Conservation (phyloP, 1,139 yeast genomes). For the Tardiomyces blankii region DNA sequence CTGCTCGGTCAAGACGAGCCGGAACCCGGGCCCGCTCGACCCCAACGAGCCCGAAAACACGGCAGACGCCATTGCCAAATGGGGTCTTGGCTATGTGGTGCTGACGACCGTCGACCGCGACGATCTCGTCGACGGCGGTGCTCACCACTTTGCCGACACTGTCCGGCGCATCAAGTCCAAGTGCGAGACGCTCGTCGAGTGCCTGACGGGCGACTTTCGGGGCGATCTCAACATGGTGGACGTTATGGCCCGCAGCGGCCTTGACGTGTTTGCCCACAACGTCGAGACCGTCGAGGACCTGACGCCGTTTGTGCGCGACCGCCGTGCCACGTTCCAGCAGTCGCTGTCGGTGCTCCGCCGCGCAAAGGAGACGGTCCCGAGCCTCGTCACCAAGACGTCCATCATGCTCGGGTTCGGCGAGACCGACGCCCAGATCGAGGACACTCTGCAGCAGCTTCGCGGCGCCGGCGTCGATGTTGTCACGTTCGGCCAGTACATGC, state of each 20-base stretch:
- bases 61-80: slow-evolving; percentile 92
- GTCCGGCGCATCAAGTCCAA: slow-evolving; percentile 74
- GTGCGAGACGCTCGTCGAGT: slow-evolving; percentile 86
- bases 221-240: slow-evolving; percentile 80
- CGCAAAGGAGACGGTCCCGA: slow-evolving; percentile 70
- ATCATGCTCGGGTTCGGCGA: slow-evolving; percentile 97
- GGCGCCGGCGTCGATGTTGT: slow-evolving; percentile 80
- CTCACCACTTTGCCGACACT: slow-evolving; percentile 82
- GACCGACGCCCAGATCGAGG: slow-evolving; percentile 75
- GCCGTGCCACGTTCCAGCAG: slow-evolving; percentile 93
- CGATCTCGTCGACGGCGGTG: slow-evolving; percentile 89
- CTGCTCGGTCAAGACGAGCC: slow-evolving; percentile 89
- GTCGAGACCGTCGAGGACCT: slow-evolving; percentile 91
- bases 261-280: slow-evolving; percentile 96
- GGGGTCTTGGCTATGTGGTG: slow-evolving; percentile 98
- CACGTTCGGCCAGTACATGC: slow-evolving; percentile 98
- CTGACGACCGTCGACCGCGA: slow-evolving; percentile 97
- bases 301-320: slow-evolving; percentile 91
- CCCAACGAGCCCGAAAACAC: slow-evolving; percentile 97
- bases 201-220: slow-evolving; percentile 88
- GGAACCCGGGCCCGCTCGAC: slow-evolving; percentile 81
- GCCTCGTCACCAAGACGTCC: slow-evolving; percentile 83
- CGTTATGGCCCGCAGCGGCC: slow-evolving; percentile 71
- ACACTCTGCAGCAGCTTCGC: slow-evolving; percentile 67
- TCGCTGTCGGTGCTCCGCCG: slow-evolving; percentile 63